These are phyloP conservation scores for Starmerella bacillaris DNA, from an alignment of 805 yeast genomes.

Conservation along the genomic window DNA sequence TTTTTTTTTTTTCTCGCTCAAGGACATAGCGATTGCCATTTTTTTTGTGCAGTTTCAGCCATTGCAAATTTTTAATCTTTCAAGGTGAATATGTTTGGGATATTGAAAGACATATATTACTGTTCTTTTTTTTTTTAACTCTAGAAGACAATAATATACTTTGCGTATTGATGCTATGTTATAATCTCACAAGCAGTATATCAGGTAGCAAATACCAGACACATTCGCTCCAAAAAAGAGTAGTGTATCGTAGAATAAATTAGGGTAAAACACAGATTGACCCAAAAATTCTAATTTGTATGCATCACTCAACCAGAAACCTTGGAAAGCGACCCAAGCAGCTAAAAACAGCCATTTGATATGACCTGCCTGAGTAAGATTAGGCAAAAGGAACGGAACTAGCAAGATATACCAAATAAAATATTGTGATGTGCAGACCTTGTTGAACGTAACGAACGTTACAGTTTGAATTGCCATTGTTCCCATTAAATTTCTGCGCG, in stretches of 20 bases:
- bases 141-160: too few relatives aligned
- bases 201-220: slow-evolving; percentile 28
- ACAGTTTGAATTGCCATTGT: slow-evolving; percentile 61
- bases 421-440: slow-evolving; percentile 85
- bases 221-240: slow-evolving; percentile 46
- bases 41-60: too few relatives aligned
- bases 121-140: too few relatives aligned
- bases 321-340: slow-evolving; percentile 60
- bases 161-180: background rate
- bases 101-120: too few relatives aligned
- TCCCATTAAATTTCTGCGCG: slow-evolving; percentile 28
- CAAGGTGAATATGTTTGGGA: too few relatives aligned
- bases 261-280: slow-evolving; percentile 39
- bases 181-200: background rate
- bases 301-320: slow-evolving; percentile 59
- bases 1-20: too few relatives aligned
- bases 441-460: slow-evolving; percentile 59
- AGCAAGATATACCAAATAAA: slow-evolving; percentile 86
- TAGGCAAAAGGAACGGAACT: slow-evolving; percentile 51
- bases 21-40: too few relatives aligned
- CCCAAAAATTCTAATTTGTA: slow-evolving; percentile 72
- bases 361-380: slow-evolving; percentile 24
- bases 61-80: too few relatives aligned
- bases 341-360: slow-evolving; percentile 20
- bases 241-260: slow-evolving; percentile 37